These are phyloP conservation scores for Lindgomyces ingoldianus DNA, from an alignment of 495 filamentous ascomycete species.

Conservation along the genomic window DNA sequence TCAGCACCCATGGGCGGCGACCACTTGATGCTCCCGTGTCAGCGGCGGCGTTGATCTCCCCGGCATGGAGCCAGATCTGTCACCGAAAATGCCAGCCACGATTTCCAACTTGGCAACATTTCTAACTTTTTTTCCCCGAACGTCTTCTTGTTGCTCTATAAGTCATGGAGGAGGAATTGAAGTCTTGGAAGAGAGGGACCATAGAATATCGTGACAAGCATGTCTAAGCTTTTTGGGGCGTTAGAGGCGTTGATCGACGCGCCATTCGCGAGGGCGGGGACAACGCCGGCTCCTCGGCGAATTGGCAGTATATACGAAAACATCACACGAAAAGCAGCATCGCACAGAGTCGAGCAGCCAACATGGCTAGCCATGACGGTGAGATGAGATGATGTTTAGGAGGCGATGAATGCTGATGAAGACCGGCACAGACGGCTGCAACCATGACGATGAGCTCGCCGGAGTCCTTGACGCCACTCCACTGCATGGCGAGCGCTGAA, in stretches of 20 bases:
- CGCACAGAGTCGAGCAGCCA: neutral
- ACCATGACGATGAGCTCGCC: neutral
- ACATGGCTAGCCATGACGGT: no score
- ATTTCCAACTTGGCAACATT: no score
- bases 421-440: neutral
- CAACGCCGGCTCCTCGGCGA: conserved; percentile 59
- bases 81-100: no score
- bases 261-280: conserved; percentile 62
- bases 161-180: no score
- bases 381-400: no score
- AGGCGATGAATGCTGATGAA: neutral
- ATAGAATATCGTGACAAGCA: conserved; percentile 42
- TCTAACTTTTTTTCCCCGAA: no score
- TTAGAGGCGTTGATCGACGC: conserved; percentile 72
- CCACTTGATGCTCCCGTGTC: neutral
- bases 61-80: neutral
- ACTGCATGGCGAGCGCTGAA: no score
- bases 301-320: conserved; percentile 47
- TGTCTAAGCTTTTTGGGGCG: conserved; percentile 66
- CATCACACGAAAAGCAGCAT: neutral
- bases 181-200: no score
- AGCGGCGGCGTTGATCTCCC: neutral
- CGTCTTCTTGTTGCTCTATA: no score
- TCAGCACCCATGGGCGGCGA: no score
- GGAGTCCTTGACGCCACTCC: no score